Percentiles rank a stretch among this genome's conserved stretches.
Evolutionary conservation across 192 early-diverging fungal species (phyloP).

Genomic region (Coemansia sp.): DNA sequence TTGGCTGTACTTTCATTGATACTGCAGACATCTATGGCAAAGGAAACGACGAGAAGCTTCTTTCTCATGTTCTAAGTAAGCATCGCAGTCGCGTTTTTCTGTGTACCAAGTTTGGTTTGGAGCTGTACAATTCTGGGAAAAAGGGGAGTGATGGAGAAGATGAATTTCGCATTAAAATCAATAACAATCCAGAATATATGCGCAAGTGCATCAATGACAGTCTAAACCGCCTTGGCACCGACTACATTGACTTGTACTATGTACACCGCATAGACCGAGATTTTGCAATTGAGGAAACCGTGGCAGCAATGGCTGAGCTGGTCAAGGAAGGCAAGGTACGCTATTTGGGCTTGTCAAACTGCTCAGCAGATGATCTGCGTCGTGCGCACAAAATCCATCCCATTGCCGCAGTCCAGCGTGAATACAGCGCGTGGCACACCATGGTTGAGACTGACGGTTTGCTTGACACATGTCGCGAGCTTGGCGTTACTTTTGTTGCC

Average conservation of each 20-base stretch:
- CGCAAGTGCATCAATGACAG: constrained; percentile 6
- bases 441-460: constrained; percentile 67
- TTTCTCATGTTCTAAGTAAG: constrained; percentile 54
- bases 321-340: constrained; percentile 69
- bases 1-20: constrained; percentile 61
- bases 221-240: constrained; percentile 11
- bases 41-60: constrained; percentile 59
- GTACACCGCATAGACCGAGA: constrained; percentile 3
- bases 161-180: constrained; percentile 13
- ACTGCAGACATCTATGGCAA: constrained; percentile 60
- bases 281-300: background rate
- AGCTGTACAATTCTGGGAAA: constrained; percentile 1
- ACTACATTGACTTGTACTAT: constrained; percentile 55
- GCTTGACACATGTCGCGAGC: constrained; percentile 69
- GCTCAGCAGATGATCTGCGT: constrained; percentile 61
- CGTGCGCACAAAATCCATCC: constrained; percentile 69
- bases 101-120: constrained; percentile 62
- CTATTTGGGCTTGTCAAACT: constrained; percentile 64
- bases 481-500: constrained; percentile 71
- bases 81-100: constrained; percentile 58
- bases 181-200: constrained; percentile 55
- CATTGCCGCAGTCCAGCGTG: constrained; percentile 57
- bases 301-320: constrained; percentile 60
- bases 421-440: constrained; percentile 60
- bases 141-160: too few species aligned